Conservation (phyloP, 345 rosid genomes). For the Aquilaria malaccensis region DNA sequence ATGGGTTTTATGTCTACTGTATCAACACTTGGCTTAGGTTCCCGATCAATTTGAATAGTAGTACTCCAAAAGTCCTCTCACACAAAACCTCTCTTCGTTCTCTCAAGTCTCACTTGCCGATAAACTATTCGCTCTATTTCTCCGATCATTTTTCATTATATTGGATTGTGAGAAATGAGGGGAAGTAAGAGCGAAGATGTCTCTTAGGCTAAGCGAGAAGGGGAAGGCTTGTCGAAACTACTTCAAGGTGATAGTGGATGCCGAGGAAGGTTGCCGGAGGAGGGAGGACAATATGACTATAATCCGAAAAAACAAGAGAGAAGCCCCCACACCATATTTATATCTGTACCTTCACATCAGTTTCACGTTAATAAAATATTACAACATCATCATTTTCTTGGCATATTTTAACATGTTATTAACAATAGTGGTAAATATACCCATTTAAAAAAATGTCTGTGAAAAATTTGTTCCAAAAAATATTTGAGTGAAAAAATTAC, state of each 20-base stretch:
- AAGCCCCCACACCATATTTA: slow-evolving; percentile 15
- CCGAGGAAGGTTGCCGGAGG: slow-evolving; percentile 75
- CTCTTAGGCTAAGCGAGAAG: slow-evolving; percentile 65
- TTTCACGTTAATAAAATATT: too few species aligned
- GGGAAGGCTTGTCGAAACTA: slow-evolving; percentile 54
- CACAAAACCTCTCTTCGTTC: slow-evolving; percentile 12
- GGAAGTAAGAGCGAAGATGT: slow-evolving; percentile 29
- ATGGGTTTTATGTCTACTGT: slow-evolving; percentile 63
- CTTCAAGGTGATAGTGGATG: slow-evolving; percentile 69
- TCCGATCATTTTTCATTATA: slow-evolving; percentile 1
- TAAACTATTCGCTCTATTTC: background rate
- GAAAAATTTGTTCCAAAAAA: too few species aligned
- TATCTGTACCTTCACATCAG: too few species aligned
- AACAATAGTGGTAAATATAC: too few species aligned
- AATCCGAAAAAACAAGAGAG: slow-evolving; percentile 74
- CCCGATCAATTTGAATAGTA: slow-evolving; percentile 16
- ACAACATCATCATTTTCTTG: too few species aligned
- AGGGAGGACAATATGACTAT: slow-evolving; percentile 82
- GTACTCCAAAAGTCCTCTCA: background rate
- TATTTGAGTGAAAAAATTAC: too few species aligned
- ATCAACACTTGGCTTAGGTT: slow-evolving; percentile 59
- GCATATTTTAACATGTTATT: too few species aligned
- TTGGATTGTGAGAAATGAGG: background rate
- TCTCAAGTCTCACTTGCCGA: slow-evolving; percentile 17
- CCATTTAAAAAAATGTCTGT: too few species aligned